A percentile compares a stretch with the other conserved stretches of the same genome.
phyloP scores from a whole-genome alignment of 2,329 filamentous ascomycete species.

The Cladosporium velox region DNA sequence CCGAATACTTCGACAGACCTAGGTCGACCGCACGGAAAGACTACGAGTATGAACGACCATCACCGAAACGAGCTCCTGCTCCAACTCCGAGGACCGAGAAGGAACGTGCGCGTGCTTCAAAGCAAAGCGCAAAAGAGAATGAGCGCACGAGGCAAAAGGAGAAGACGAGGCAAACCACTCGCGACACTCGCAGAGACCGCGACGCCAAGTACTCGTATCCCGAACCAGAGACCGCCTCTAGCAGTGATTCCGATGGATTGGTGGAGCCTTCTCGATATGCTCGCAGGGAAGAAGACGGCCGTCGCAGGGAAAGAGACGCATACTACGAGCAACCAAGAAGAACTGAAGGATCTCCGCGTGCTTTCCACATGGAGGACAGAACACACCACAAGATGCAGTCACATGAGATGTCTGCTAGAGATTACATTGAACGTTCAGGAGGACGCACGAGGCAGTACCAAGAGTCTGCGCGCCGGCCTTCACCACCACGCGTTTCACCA shows the following conservation, averaged over 20 bases:
- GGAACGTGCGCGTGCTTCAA: constrained; percentile 24
- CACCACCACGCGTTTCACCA: constrained; percentile 33
- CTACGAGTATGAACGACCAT: constrained; percentile 41
- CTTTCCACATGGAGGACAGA: constrained; percentile 29
- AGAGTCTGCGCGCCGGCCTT: constrained; percentile 31
- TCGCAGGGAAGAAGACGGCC: constrained; percentile 29
- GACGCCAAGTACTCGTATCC: constrained; percentile 40
- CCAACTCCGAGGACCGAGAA: constrained; percentile 24
- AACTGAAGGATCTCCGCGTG: constrained; percentile 30
- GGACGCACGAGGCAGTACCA: constrained; percentile 25
- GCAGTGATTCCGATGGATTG: constrained; percentile 32
- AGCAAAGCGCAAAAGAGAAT: constrained; percentile 31
- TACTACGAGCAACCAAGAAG: constrained; percentile 30
- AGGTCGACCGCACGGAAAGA: constrained; percentile 42
- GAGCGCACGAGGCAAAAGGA: constrained; percentile 45
- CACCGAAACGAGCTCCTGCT: constrained; percentile 31
- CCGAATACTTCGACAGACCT: constrained; percentile 42
- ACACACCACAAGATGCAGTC: constrained; percentile 32
- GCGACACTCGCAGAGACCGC: constrained; percentile 44
- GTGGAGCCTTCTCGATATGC: constrained; percentile 12
- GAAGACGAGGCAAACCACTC: constrained; percentile 42
- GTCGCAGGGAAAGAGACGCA: constrained; percentile 26
- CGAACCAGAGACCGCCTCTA: constrained; percentile 32
- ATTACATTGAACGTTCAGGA: constrained; percentile 32
- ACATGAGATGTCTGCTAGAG: constrained; percentile 30